Conservation (phyloP, 768 basidiomycete genomes). For the Aureoboletus auriporus region DNA sequence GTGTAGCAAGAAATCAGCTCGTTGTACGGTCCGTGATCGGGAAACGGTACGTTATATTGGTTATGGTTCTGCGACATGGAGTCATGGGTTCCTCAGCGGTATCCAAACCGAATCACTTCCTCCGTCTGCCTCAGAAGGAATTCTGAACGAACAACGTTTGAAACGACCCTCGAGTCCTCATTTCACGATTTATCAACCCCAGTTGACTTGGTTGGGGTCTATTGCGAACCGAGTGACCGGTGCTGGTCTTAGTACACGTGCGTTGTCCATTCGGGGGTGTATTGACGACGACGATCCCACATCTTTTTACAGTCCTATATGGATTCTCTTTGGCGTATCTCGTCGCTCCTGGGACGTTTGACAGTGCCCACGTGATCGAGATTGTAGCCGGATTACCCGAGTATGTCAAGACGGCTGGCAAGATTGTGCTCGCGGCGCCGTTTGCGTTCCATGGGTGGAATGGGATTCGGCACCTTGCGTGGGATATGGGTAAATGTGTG, state of each 20-base stretch:
- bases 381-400: slow-evolving; percentile 68
- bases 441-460: slow-evolving; percentile 92
- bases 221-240: slow-evolving; percentile 90
- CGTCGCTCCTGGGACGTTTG: slow-evolving; percentile 73
- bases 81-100: slow-evolving; percentile 30
- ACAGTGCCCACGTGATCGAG: slow-evolving; percentile 74
- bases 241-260: slow-evolving; percentile 70
- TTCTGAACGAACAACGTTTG: slow-evolving; percentile 86
- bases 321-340: slow-evolving; percentile 86
- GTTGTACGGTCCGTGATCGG: slow-evolving; percentile 26
- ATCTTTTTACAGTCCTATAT: slow-evolving; percentile 63
- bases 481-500: slow-evolving; percentile 90
- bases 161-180: slow-evolving; percentile 91
- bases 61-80: neutral
- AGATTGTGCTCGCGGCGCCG: slow-evolving; percentile 76
- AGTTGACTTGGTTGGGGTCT: slow-evolving; percentile 86
- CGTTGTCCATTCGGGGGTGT: slow-evolving; percentile 25
- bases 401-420: slow-evolving; percentile 70
- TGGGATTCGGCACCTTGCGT: slow-evolving; percentile 83
- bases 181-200: slow-evolving; percentile 94
- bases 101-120: slow-evolving; percentile 66
- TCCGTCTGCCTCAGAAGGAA: slow-evolving; percentile 50
- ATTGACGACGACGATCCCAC: too few species aligned
- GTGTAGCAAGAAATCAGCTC: slow-evolving; percentile 41
- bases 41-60: slow-evolving; percentile 35